Base-by-base conservation (phyloP, 768 basidiomycete species). In the Chalciporus chontae region DNA sequence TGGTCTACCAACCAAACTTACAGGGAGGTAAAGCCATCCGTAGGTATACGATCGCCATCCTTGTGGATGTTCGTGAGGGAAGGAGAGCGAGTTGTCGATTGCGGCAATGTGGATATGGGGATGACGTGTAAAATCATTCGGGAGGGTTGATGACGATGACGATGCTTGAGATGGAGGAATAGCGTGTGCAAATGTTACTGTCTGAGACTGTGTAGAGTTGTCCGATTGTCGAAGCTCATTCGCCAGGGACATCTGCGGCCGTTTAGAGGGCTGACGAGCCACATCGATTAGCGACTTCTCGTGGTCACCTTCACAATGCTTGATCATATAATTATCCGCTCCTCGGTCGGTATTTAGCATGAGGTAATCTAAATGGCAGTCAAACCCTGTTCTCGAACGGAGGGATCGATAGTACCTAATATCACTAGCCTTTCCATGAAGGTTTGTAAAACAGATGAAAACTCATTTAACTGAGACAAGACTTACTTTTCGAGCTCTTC, bases 281-380 rank as follows among this genome's bases (percentile, higher is more conserved):
- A 89, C 82, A 51, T 90, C 85, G 24, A 92, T 83, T 39, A 87
- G 74, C 0, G 83, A 71, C 63, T 87, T 90, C 55, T 90, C 88
- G 50, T 87, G 86, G 36, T 81, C 83, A 39, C 79, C 85, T 69
- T 89, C 87, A 63, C 90, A 92, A 63, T 85, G 90, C 66, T 90
- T 92, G 69, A 93, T 87, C 90, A 93, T 93, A 68, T 88, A 93
- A 66, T 92, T 91, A 71, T 92, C 90, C 1, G 89, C 85, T 15
- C 82, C 67, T 44, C 91, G 82, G 63, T 93, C 92, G 17, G 93
- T 94, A 66, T 94, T 94, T 45, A 91, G 81, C 86, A 94, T 94
- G 39, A 95, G 75, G 69, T 87, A 92, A 68, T 94, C 91, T 88
- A 53, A 19, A 49, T 1, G 18, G 8, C 10, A 15, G 37, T 50